These are phyloP conservation scores for Candida railenensis DNA, from an alignment of 805 yeast genomes.

Conservation along the genomic window DNA sequence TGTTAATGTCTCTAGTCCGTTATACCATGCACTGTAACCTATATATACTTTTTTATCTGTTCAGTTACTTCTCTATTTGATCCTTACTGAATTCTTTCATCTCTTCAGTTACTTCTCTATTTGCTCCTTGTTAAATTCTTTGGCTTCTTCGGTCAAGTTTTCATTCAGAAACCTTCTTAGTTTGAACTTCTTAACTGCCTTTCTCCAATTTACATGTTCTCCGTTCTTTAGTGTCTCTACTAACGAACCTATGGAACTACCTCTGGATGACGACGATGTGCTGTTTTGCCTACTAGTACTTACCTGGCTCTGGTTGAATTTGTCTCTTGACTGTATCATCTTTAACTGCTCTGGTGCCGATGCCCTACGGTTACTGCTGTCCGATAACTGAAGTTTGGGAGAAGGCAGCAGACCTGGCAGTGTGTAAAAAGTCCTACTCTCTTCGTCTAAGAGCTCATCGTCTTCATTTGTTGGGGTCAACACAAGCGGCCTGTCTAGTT, in stretches of 20 bases:
- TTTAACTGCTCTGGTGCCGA: neutral
- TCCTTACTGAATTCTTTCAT: neutral
- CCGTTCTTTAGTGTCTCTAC: constrained; percentile 26
- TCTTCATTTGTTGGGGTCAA: neutral
- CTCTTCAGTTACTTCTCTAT: neutral
- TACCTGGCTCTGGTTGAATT: neutral
- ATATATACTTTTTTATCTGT: neutral
- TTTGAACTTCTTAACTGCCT: constrained; percentile 28
- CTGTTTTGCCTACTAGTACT: constrained; percentile 7
- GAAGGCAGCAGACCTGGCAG: constrained; percentile 5
- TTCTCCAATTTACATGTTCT: constrained; percentile 26
- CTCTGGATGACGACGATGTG: constrained; percentile 18
- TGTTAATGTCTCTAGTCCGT: too few species aligned
- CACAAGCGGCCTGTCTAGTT: neutral
- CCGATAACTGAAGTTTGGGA: neutral
- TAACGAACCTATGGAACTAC: constrained; percentile 30
- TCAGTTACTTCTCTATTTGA: neutral
- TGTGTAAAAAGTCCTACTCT: neutral
- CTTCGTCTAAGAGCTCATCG: neutral
- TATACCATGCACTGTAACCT: neutral
- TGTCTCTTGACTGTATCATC: neutral
- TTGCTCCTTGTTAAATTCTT: neutral
- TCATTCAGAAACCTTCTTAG: constrained; percentile 30
- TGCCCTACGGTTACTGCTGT: neutral
- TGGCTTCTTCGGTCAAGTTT: constrained; percentile 1